Conservation (phyloP, 495 filamentous ascomycete species). For the Talaromyces trachyspermus region DNA sequence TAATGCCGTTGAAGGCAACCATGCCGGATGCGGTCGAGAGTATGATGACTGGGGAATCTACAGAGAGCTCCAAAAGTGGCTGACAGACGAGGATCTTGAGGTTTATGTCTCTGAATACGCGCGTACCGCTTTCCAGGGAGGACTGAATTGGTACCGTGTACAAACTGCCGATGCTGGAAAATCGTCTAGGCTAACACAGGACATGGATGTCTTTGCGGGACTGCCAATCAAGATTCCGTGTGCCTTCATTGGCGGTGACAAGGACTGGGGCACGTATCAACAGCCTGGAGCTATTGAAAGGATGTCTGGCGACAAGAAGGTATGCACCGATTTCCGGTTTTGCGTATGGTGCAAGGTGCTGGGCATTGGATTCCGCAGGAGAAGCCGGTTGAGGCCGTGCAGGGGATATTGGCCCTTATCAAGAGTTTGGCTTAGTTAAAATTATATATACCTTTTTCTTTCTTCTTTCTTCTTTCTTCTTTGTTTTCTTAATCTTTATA, state of each 20-base stretch:
- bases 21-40: slow-evolving; percentile 51
- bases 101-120: slow-evolving; percentile 54
- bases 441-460: no score
- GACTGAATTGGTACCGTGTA: slow-evolving; percentile 62
- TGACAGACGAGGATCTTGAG: slow-evolving; percentile 46
- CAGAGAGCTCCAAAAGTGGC: slow-evolving; percentile 36
- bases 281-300: slow-evolving; percentile 54
- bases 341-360: slow-evolving; percentile 47
- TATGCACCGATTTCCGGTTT: slow-evolving; percentile 44
- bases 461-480: no score
- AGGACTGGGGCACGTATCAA: slow-evolving; percentile 64
- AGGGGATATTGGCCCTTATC: slow-evolving; percentile 40
- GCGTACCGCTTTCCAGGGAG: slow-evolving; percentile 66
- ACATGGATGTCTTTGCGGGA: slow-evolving; percentile 53
- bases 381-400: slow-evolving; percentile 45
- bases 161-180: slow-evolving; percentile 41
- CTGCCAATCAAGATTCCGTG: slow-evolving; percentile 56
- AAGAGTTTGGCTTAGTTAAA: no score
- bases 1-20: slow-evolving; percentile 50
- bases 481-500: no score
- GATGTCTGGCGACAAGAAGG: slow-evolving; percentile 35
- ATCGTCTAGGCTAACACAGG: slow-evolving; percentile 22
- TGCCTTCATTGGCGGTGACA: slow-evolving; percentile 49
- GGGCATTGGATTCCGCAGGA: slow-evolving; percentile 67
- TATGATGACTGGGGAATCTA: slow-evolving; percentile 46